Evolutionary conservation across 139 green algal species (phyloP), one percentile per base, ranked within the genome.

Genomic region (Deuterostichococcus epilithicus): DNA sequence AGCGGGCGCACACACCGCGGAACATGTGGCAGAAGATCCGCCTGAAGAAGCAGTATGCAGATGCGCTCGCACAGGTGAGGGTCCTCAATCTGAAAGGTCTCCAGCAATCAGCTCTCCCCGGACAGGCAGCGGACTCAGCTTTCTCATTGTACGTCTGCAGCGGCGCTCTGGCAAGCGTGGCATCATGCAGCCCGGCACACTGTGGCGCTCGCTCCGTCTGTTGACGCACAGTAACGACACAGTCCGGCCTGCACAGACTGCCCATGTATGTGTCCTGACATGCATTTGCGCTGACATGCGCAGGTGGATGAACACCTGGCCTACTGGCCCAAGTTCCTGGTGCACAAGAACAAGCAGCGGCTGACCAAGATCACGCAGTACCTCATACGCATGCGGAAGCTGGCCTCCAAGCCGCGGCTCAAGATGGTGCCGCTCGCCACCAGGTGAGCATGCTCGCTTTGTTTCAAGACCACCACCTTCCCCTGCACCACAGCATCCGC

Each of bases 271-370:
- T 13, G 42, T 13, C 42, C 42, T 52, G 42, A 52, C 42, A 23
- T 13, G 42, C 8, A 8, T 8, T 8, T 13, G 18, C n/a, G 20
- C 30, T 42, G 1, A 42, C n/a, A 96, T 70, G 81, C 89, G 70
- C 91, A 97, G 85, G 70, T 98, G 5, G 91, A 97, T 80, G 84
- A 91, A 59, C 91, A 95, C 84, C 78, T 98, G 70, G 82, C 88
- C 45, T 93, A 94, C 84, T 99, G 94, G 92, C 95, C 96, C 60
- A 97, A 99, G 84, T 98, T 98, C 80, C 81, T 99, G 77, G 91
- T 98, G 63, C 96, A 99, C 86, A 99, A 99, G 86, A 99, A 97
- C 91, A 99, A 99, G 89, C 96, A 99, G 89, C 88, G 96, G n/a
- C 85, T 99, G 47, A 99, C 96, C 30, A 99, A 99, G 86, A 98